phyloP scores from a whole-genome alignment of 108 stramenopile species.

The Skeletonema costatum region DNA sequence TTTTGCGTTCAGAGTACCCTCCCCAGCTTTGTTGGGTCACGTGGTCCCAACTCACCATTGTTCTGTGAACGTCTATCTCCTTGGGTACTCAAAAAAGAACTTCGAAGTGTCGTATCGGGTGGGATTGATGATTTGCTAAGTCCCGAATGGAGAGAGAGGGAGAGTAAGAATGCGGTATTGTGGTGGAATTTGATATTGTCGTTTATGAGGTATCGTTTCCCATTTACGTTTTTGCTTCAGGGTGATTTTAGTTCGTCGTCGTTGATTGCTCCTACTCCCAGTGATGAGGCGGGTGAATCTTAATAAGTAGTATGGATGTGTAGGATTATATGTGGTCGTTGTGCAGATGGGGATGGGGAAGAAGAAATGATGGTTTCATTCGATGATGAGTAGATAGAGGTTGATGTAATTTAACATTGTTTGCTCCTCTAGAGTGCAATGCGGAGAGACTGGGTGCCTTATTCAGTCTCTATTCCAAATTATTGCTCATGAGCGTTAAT shows the following conservation, averaged over 20 bases:
- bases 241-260: constrained; percentile 80
- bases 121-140: constrained; percentile 66
- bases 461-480: no score
- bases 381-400: no score
- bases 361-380: no score
- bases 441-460: no score
- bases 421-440: no score
- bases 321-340: no score
- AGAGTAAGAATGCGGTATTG: constrained; percentile 69
- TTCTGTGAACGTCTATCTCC: constrained; percentile 88
- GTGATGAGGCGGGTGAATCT: constrained; percentile 2
- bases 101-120: constrained; percentile 45
- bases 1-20: constrained; percentile 68
- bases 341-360: no score
- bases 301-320: no score
- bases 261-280: constrained; percentile 82
- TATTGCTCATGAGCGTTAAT: no score
- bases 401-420: no score
- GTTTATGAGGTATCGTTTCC: constrained; percentile 70
- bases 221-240: constrained; percentile 83
- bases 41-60: constrained; percentile 71
- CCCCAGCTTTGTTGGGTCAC: constrained; percentile 73
- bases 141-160: constrained; percentile 66
- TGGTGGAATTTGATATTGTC: constrained; percentile 89
- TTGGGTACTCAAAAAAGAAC: constrained; percentile 82